phyloP scores from a whole-genome alignment of 495 filamentous ascomycete genomes.

The Umbilicaria muhlenbergii region DNA sequence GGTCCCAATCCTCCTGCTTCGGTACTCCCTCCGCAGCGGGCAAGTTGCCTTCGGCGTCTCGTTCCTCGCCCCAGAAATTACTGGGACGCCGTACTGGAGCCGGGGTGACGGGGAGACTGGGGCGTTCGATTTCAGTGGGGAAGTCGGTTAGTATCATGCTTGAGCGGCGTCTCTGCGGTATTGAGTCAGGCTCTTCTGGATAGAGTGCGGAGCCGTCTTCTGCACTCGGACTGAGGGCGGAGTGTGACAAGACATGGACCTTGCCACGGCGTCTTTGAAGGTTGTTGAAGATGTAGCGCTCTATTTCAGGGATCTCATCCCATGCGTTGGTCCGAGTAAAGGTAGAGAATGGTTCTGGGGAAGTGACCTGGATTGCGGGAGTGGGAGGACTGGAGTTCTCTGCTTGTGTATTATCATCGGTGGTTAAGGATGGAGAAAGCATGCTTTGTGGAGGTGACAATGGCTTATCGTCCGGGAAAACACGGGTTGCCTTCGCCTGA shows the following conservation, averaged over 20 bases:
- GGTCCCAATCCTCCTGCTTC: constrained; percentile 77
- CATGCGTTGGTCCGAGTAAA: constrained; percentile 67
- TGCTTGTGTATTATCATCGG: constrained; percentile 21
- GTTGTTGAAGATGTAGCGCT: constrained; percentile 58
- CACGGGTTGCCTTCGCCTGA: constrained; percentile 48
- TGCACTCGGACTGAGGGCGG: constrained; percentile 3
- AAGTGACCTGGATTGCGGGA: constrained; percentile 25
- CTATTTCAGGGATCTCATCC: constrained; percentile 74
- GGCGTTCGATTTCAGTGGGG: constrained; percentile 66
- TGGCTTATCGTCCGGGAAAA: constrained; percentile 44
- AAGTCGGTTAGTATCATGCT: constrained; percentile 69
- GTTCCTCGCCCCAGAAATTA: constrained; percentile 35
- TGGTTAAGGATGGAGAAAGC: constrained; percentile 19
- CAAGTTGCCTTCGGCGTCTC: constrained; percentile 36
- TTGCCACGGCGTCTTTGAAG: constrained; percentile 45
- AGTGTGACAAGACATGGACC: constrained; percentile 34
- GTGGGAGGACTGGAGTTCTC: constrained; percentile 31
- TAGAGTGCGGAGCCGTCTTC: constrained; percentile 13
- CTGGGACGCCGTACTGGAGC: constrained; percentile 49
- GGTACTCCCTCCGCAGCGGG: constrained; percentile 68
- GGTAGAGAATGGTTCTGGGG: constrained; percentile 42
- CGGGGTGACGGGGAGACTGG: constrained; percentile 82
- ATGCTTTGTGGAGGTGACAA: constrained; percentile 6
- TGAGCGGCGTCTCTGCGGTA: constrained; percentile 20
- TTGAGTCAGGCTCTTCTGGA: constrained; percentile 4